Conservation (phyloP, 306 rosid species). For the Vigna reflexopilosa region DNA sequence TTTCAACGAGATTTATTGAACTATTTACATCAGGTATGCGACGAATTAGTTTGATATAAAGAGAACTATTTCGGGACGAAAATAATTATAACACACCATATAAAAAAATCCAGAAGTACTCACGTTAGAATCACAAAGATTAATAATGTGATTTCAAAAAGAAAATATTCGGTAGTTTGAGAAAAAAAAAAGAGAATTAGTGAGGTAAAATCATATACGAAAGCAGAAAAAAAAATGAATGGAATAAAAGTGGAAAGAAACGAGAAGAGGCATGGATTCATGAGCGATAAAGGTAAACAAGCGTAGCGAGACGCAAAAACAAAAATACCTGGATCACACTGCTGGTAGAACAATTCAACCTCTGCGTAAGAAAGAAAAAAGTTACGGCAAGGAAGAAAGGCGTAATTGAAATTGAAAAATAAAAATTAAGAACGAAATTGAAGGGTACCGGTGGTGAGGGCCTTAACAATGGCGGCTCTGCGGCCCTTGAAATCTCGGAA, state of each 20-base stretch:
- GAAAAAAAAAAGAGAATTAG: too few species aligned
- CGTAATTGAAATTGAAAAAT: background rate
- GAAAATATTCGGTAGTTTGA: too few species aligned
- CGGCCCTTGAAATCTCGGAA: slow-evolving; percentile 73
- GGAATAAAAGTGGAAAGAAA: too few species aligned
- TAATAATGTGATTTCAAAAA: too few species aligned
- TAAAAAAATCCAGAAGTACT: background rate
- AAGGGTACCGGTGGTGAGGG: slow-evolving; percentile 65
- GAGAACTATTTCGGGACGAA: too few species aligned
- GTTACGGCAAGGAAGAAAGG: background rate
- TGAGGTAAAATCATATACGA: too few species aligned
- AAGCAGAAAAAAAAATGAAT: too few species aligned
- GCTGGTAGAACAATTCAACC: background rate
- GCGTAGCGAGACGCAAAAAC: background rate
- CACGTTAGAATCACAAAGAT: background rate
- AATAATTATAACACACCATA: too few species aligned
- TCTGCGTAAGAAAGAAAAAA: background rate
- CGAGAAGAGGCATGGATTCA: background rate
- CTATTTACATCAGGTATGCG: too few species aligned
- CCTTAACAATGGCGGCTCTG: slow-evolving; percentile 69
- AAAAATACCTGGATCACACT: background rate
- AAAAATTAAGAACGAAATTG: too few species aligned
- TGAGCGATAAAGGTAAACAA: too few species aligned
- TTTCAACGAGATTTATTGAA: too few species aligned
- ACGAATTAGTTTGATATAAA: background rate